These are phyloP conservation scores for Globisporangium nunn DNA, from an alignment of 352 stramenopile species.

Conservation along the genomic window DNA sequence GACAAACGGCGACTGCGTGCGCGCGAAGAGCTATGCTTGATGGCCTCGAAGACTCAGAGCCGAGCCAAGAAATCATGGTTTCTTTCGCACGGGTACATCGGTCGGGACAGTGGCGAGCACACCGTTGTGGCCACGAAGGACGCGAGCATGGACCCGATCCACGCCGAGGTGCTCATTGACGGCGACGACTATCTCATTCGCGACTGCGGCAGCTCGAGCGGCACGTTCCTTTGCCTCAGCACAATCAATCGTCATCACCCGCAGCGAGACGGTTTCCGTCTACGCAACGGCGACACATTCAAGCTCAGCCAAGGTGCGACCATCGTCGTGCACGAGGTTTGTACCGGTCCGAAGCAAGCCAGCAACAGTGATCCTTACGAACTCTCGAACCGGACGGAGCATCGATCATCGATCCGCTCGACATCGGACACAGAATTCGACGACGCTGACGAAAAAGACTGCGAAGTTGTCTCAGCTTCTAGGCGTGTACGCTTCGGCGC, in stretches of 20 bases:
- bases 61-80: constrained; percentile 55
- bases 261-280: constrained; percentile 59
- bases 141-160: constrained; percentile 49
- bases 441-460: neutral
- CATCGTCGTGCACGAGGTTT: constrained; percentile 23
- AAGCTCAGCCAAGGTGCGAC: constrained; percentile 24
- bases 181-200: constrained; percentile 60
- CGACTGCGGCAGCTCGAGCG: constrained; percentile 36
- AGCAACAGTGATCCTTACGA: neutral
- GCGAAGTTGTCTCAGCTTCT: neutral
- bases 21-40: constrained; percentile 53
- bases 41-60: constrained; percentile 24
- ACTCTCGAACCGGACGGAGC: neutral
- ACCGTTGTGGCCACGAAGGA: constrained; percentile 48
- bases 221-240: constrained; percentile 65
- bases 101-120: constrained; percentile 43
- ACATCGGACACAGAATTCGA: constrained; percentile 3
- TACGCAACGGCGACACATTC: constrained; percentile 45
- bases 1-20: constrained; percentile 27
- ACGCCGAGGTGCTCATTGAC: constrained; percentile 49
- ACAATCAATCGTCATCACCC: constrained; percentile 60
- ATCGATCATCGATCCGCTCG: constrained; percentile 2
- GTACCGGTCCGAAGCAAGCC: neutral
- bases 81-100: constrained; percentile 47
- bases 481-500: constrained; percentile 23